phyloP scores from a whole-genome alignment of 768 basidiomycete species.

The Tubosaeta sp. region DNA sequence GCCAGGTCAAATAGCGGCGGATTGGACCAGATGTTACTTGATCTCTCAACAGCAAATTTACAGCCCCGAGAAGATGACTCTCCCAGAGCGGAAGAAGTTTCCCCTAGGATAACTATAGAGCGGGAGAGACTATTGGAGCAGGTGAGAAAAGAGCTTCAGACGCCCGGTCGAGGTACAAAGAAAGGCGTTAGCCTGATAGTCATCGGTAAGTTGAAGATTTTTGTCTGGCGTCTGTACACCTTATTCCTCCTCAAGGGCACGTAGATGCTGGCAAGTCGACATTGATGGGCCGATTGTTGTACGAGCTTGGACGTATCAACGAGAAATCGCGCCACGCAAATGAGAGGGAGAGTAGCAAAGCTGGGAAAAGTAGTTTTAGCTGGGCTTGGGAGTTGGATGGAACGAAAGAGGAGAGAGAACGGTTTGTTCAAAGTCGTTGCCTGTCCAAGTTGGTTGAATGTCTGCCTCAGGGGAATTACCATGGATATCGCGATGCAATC shows the following conservation, averaged over 20 bases:
- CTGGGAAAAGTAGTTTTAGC: slow-evolving; percentile 92
- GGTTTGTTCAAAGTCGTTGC: slow-evolving; percentile 45
- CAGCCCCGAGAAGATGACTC: slow-evolving; percentile 40
- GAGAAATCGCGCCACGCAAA: slow-evolving; percentile 83
- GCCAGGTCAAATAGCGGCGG: slow-evolving; percentile 28
- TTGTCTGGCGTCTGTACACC: slow-evolving; percentile 1
- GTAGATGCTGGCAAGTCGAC: slow-evolving; percentile 99
- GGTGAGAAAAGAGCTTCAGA: slow-evolving; percentile 51
- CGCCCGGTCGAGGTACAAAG: slow-evolving; percentile 48
- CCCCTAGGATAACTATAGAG: slow-evolving; percentile 64
- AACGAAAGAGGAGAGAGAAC: slow-evolving; percentile 84
- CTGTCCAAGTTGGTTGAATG: slow-evolving; percentile 6
- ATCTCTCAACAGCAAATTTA: slow-evolving; percentile 73
- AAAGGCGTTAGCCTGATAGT: slow-evolving; percentile 84
- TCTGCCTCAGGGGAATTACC: slow-evolving; percentile 75
- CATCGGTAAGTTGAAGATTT: slow-evolving; percentile 56
- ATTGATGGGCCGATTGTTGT: slow-evolving; percentile 89
- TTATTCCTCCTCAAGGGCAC: slow-evolving; percentile 58
- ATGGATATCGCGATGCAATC: slow-evolving; percentile 94
- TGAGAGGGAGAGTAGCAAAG: slow-evolving; percentile 83
- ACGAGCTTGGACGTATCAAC: slow-evolving; percentile 84
- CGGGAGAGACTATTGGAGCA: slow-evolving; percentile 83
- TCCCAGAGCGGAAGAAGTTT: slow-evolving; percentile 39
- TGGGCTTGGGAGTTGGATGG: slow-evolving; percentile 99
- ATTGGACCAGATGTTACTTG: slow-evolving; percentile 58